These are phyloP conservation scores for Aspergillus sojae DNA, from an alignment of 2,329 filamentous ascomycete species.

Conservation along the genomic window DNA sequence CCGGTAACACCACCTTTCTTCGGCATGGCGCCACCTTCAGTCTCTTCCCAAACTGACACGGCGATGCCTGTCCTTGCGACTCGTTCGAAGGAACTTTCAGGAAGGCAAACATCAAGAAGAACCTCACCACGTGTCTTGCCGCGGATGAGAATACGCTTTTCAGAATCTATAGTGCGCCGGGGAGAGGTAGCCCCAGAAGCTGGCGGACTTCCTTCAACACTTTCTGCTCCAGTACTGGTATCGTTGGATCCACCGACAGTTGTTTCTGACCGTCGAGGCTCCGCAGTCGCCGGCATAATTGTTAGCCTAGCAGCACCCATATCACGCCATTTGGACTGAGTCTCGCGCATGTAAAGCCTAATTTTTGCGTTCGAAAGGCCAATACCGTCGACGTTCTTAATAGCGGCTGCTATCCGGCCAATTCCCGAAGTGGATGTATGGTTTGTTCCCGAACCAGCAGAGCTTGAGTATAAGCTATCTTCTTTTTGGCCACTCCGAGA, in stretches of 20 bases:
- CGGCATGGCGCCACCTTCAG: conserved; percentile 62
- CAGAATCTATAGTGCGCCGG: conserved; percentile 63
- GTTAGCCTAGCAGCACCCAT: conserved; percentile 82
- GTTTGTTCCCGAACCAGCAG: conserved; percentile 48
- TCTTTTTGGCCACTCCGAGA: conserved; percentile 55
- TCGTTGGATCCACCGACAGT: conserved; percentile 56
- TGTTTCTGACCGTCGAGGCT: conserved; percentile 34
- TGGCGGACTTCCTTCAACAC: conserved; percentile 29
- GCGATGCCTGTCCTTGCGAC: conserved; percentile 85
- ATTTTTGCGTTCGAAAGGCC: conserved; percentile 75
- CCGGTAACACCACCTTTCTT: conserved; percentile 61
- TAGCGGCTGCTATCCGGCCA: conserved; percentile 51
- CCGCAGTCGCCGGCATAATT: conserved; percentile 65
- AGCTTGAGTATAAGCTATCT: conserved; percentile 63
- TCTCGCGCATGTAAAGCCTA: conserved; percentile 78
- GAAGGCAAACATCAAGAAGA: conserved; percentile 80
- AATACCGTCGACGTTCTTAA: conserved; percentile 62
- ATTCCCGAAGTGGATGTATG: conserved; percentile 62
- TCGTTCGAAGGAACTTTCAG: conserved; percentile 80
- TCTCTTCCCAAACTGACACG: conserved; percentile 83
- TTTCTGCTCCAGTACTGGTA: conserved; percentile 25
- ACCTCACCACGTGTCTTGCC: conserved; percentile 68
- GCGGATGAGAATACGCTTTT: conserved; percentile 83
- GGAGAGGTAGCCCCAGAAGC: conserved; percentile 36
- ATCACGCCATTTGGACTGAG: conserved; percentile 82